Base-by-base conservation (phyloP, 1,284 basidiomycete species). In the Ustilago nuda region DNA sequence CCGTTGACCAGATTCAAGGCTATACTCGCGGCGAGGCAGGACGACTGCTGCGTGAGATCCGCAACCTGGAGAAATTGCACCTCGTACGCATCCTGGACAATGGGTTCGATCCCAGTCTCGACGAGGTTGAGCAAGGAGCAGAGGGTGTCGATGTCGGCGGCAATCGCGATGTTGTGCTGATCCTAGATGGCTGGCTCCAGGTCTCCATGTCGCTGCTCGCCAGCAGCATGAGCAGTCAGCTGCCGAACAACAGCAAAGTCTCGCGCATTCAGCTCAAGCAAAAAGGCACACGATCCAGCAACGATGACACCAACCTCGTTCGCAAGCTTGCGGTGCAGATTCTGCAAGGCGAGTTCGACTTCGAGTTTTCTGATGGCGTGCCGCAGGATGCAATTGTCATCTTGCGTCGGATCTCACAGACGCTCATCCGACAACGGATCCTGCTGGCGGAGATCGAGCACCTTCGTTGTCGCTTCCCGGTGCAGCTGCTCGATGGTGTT, bases 1-100 rank as follows among this genome's bases (percentile, higher is more conserved):
- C 79, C n/a, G 80, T 74, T 60, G 80, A 83, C 36, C 80, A 82
- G 72, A 84, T 84, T 51, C 79, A 80, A 19, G 83, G 81, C 50
- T 85, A 80, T 61, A 82, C 83, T 30, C 69, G 78, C 19, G 79
- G 79, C 41, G 82, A 85, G 58, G 82, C 80, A 2, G 76, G 70
- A 27, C 67, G 83, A 11, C 72, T 84, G 27, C 56, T 78, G 51
- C 71, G 77, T 19, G 79, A 79, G 45, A 71, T 84, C 12, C 65
- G 66, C 50, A 77, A 82, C 33, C 58, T 84, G 6, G 81, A 83
- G 63, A 76, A 68, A 51, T 72, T 85, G 32, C 69, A 82, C 43
- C 73, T 81, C 17, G 82, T 82, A 55, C 68, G 73, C 36, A 57
- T 82, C 30, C 35, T 70, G 11, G 67, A 71, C 54, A 72, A 72